Evolutionary conservation across 192 early-diverging fungal genomes (phyloP).

Genomic region (Rhizophagus prolifer): DNA sequence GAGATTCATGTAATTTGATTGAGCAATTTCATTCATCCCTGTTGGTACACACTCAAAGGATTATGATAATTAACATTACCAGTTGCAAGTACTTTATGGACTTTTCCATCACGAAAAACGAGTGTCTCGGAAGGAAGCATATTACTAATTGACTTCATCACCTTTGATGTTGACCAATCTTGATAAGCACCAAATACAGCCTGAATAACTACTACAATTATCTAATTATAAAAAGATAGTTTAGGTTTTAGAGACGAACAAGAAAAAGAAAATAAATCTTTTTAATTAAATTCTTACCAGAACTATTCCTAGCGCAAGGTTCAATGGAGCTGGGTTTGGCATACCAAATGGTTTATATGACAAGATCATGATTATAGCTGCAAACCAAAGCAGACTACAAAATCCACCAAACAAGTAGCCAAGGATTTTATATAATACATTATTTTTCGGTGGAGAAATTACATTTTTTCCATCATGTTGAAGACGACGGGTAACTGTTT

Average conservation of each 20-base stretch:
- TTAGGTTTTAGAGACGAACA: constrained; percentile 48
- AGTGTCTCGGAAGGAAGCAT: constrained; percentile 64
- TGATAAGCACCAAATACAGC: constrained; percentile 70
- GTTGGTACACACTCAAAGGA: background rate
- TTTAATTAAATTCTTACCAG: background rate
- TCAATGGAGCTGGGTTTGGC: background rate
- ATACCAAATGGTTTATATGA: constrained; percentile 61
- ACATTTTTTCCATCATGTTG: constrained; percentile 45
- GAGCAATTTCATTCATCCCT: background rate
- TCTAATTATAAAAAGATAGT: constrained; percentile 34
- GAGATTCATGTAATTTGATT: no score
- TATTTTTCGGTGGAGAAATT: constrained; percentile 40
- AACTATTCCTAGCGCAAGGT: background rate
- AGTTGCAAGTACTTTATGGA: constrained; percentile 39
- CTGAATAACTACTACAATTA: constrained; percentile 67
- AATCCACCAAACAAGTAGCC: constrained; percentile 69
- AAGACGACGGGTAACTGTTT: background rate
- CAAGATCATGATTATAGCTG: constrained; percentile 62
- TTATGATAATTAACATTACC: background rate
- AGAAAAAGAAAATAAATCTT: background rate
- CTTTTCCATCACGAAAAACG: constrained; percentile 70
- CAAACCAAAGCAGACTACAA: constrained; percentile 67
- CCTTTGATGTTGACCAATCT: constrained; percentile 63
- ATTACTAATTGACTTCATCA: constrained; percentile 71
- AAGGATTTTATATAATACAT: constrained; percentile 43